A percentile compares a stretch with the other conserved stretches of the same genome.
Evolutionary conservation across 768 basidiomycete genomes (phyloP).

Genomic region (Boletus pseudopeckii): DNA sequence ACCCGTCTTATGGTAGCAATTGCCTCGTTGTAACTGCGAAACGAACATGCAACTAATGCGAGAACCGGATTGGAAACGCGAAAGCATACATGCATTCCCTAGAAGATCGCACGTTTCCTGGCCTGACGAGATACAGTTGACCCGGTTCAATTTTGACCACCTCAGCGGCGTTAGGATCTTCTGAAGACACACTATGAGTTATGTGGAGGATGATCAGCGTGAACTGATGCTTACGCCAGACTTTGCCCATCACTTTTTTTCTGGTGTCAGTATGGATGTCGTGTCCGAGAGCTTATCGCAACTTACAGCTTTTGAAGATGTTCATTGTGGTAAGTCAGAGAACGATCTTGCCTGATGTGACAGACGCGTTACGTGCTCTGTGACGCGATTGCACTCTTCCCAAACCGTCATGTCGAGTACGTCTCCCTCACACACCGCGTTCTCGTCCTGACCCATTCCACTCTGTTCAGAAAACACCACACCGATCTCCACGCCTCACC

Average conservation of each 20-base stretch:
- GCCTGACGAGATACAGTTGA: conserved; percentile 86
- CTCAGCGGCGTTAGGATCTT: conserved; percentile 92
- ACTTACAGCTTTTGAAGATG: conserved; percentile 78
- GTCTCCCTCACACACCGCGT: neutral
- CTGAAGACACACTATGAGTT: conserved; percentile 42
- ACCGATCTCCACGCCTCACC: conserved; percentile 9
- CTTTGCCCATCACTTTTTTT: conserved; percentile 75
- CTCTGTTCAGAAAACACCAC: conserved; percentile 2
- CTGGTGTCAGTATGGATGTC: conserved; percentile 19
- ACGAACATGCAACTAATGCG: neutral
- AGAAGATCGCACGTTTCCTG: conserved; percentile 86
- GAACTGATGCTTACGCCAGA: conserved; percentile 75
- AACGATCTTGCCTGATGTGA: conserved; percentile 19
- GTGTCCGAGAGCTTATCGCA: conserved; percentile 3
- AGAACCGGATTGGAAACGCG: neutral
- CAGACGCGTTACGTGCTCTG: conserved; percentile 25
- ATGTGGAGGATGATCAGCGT: conserved; percentile 10
- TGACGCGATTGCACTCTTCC: conserved; percentile 14
- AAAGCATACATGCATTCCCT: conserved; percentile 91
- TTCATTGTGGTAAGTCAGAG: conserved; percentile 56
- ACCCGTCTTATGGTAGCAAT: conserved; percentile 91
- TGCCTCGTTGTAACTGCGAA: conserved; percentile 84
- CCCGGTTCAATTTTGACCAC: conserved; percentile 93
- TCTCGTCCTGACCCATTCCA: neutral
- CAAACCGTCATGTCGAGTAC: conserved; percentile 7